Evolutionary conservation across 257 asterid species (phyloP), one percentile per base, ranked within the genome.

Genomic region (Salvia rosmarinus): DNA sequence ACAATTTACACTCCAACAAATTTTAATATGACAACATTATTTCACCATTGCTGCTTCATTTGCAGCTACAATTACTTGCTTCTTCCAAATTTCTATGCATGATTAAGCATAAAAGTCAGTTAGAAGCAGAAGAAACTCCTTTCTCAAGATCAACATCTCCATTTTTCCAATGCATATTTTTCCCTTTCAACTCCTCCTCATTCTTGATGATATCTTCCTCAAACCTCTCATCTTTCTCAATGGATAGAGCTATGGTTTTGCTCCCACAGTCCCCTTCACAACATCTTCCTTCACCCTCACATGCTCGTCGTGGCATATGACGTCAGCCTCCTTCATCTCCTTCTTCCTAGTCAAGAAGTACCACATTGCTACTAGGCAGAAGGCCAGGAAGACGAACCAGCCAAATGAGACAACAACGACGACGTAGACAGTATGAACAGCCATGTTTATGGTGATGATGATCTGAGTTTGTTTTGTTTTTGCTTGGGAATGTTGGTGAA

Each of bases 191-290:
- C 32, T 71, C 32, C 57, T 80, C 70, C 71, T 77, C 82, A 58
- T 74, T 75, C 79, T 75, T 75, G 23, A 43, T 39, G 5, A 81
- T 59, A 55, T 83, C 72, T 55, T 75, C 83, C 59, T 81, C 85
- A 16, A 81, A 75, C 11, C 23, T 79, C 67, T 76, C 77, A 65
- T 87, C 87, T 6, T 77, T 82, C 30, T 87, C 89, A 8, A 87
- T 43, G 23, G 85, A 46, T 25, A 87, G 3, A 21, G 70, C 71
- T 59, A 73, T 73, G 5, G 77, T 47, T n/a, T 83, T 42, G 17
- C 37, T 6, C 34, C 88, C 90, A 17, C 28, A 47, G 84, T 76
- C 39, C 86, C 85, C 77, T 77, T 72, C 5, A 71, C 79, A 3
- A 87, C 9, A 10, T 74, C 75, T 81, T 81, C 84, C 83, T 79